These are phyloP conservation scores for Rhizopogon vinicolor DNA, from an alignment of 768 basidiomycete genomes.

Conservation along the genomic window DNA sequence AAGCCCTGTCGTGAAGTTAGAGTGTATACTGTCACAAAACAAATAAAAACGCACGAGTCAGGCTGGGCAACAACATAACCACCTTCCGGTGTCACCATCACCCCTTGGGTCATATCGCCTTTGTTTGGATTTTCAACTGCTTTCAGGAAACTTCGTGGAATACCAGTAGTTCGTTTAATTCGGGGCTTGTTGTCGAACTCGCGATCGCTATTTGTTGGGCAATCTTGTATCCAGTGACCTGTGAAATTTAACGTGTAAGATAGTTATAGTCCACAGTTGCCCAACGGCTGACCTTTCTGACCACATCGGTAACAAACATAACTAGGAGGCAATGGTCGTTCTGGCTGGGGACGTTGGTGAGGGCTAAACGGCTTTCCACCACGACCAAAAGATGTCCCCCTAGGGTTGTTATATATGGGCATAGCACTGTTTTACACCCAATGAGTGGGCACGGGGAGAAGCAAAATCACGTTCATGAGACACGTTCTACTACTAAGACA, in stretches of 20 bases:
- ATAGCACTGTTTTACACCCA: constrained; percentile 49
- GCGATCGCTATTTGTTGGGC: constrained; percentile 95
- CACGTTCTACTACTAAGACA: constrained; percentile 60
- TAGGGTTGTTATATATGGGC: constrained; percentile 60
- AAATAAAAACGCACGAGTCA: constrained; percentile 66
- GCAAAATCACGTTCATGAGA: constrained; percentile 69
- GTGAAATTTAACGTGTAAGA: constrained; percentile 7
- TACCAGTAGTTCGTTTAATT: constrained; percentile 97
- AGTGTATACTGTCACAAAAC: background rate
- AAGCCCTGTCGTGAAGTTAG: constrained; percentile 48
- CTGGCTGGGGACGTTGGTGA: constrained; percentile 50
- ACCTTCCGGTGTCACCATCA: constrained; percentile 99
- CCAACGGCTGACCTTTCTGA: constrained; percentile 72
- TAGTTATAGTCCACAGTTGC: background rate
- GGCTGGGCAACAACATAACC: constrained; percentile 97
- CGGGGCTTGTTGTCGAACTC: constrained; percentile 92
- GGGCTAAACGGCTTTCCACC: constrained; percentile 48
- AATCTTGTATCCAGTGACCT: constrained; percentile 99
- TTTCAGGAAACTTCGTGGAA: constrained; percentile 95
- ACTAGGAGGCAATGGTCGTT: constrained; percentile 83
- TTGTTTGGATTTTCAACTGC: constrained; percentile 84
- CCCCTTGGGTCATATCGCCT: constrained; percentile 71
- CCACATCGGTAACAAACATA: constrained; percentile 99
- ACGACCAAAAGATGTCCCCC: constrained; percentile 59
- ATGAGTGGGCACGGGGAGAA: constrained; percentile 24